These are phyloP conservation scores for Candida odintsovae DNA, from an alignment of 805 yeast genomes.

Conservation along the genomic window DNA sequence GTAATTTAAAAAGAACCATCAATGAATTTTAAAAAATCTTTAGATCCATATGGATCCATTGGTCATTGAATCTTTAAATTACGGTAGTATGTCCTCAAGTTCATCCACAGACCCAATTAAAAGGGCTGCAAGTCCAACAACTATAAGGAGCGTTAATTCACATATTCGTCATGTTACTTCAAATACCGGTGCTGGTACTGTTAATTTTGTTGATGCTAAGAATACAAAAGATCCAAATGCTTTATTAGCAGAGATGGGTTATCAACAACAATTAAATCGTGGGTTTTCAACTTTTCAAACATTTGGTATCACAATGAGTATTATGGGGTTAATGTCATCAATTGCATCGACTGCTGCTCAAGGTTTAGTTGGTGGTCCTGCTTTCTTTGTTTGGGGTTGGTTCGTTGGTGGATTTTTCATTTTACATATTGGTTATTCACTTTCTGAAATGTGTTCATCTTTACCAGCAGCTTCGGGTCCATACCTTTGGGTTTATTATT, in stretches of 20 bases:
- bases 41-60: background rate
- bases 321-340: slow-evolving; percentile 61
- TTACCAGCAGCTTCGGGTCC: slow-evolving; percentile 70
- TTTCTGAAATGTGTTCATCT: slow-evolving; percentile 58
- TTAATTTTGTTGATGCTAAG: background rate
- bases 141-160: background rate
- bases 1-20: background rate
- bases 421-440: slow-evolving; percentile 45
- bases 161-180: background rate
- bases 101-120: background rate
- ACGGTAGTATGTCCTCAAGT: background rate
- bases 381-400: slow-evolving; percentile 64
- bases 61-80: slow-evolving; percentile 21
- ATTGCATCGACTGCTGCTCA: slow-evolving; percentile 45
- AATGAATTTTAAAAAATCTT: too few relatives aligned
- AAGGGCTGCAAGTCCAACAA: background rate
- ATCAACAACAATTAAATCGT: slow-evolving; percentile 58
- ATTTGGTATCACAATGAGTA: slow-evolving; percentile 61
- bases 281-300: slow-evolving; percentile 52
- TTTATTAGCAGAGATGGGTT: slow-evolving; percentile 39
- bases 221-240: slow-evolving; percentile 8
- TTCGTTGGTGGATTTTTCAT: slow-evolving; percentile 48
- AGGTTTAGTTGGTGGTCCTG: slow-evolving; percentile 55
- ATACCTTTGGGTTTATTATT: slow-evolving; percentile 56
- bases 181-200: background rate